Percentiles rank a stretch among this genome's conserved stretches.
Conservation (phyloP, 2,329 filamentous ascomycete species). For the Alternaria longipes region DNA sequence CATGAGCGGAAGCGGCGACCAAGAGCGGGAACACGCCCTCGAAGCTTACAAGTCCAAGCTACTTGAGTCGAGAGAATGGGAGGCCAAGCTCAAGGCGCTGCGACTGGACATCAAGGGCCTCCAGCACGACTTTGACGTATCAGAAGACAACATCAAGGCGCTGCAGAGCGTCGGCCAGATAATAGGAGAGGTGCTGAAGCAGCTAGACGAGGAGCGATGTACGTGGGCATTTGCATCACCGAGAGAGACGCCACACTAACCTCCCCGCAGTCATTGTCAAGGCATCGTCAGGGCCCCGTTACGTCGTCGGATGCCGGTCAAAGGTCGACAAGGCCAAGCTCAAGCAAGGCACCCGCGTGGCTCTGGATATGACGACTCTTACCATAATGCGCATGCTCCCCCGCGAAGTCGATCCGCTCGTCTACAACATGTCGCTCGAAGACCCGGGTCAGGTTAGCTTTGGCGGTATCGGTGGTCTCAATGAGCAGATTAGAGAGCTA, state of each 20-base stretch:
- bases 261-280: constrained; percentile 85
- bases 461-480: constrained; percentile 94
- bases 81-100: constrained; percentile 93
- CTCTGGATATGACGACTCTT: constrained; percentile 98
- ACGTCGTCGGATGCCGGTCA: constrained; percentile 96
- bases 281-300: constrained; percentile 94
- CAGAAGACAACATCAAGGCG: constrained; percentile 99
- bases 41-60: constrained; percentile 64
- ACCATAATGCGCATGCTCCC: constrained; percentile 99
- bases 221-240: constrained; percentile 52
- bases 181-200: constrained; percentile 98
- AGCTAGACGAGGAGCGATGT: constrained; percentile 99
- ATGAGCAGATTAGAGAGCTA: constrained; percentile 97
- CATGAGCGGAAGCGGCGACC: constrained; percentile 55
- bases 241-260: constrained; percentile 19
- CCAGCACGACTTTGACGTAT: constrained; percentile 94
- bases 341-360: constrained; percentile 97
- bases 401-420: constrained; percentile 95
- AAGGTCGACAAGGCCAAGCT: constrained; percentile 98
- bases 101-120: constrained; percentile 95
- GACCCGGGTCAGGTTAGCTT: constrained; percentile 98
- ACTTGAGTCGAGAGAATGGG: constrained; percentile 97
- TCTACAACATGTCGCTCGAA: constrained; percentile 99
- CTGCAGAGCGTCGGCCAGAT: constrained; percentile 99
- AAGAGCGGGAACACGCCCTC: constrained; percentile 62